Conservation (phyloP, 192 early-diverging fungal genomes). For the Podila horticola region DNA sequence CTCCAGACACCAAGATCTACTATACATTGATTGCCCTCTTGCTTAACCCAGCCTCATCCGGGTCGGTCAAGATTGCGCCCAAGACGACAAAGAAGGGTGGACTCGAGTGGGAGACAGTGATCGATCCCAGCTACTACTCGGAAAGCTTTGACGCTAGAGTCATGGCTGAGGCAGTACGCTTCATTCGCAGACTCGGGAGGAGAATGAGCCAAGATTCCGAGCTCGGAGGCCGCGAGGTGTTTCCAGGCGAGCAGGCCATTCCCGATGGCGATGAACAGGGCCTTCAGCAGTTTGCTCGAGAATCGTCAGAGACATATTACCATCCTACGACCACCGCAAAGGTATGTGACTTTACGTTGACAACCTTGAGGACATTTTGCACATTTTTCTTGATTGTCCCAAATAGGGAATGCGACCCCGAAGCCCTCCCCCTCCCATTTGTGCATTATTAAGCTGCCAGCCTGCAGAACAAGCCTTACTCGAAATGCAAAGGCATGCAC, state of each 20-base stretch:
- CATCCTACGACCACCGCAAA: slow-evolving; percentile 30
- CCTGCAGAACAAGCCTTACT: neutral
- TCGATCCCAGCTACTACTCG: slow-evolving; percentile 35
- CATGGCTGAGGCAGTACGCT: slow-evolving; percentile 30
- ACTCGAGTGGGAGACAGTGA: slow-evolving; percentile 15
- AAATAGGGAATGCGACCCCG: no score
- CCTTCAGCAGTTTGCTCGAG: slow-evolving; percentile 12
- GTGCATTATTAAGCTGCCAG: no score
- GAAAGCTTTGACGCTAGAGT: slow-evolving; percentile 28
- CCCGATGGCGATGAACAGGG: slow-evolving; percentile 22
- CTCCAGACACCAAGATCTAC: slow-evolving; percentile 22
- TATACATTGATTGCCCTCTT: slow-evolving; percentile 28
- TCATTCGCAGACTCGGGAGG: slow-evolving; percentile 17
- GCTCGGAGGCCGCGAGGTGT: slow-evolving; percentile 31
- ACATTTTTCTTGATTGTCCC: neutral
- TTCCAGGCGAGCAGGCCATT: slow-evolving; percentile 19
- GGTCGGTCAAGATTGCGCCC: slow-evolving; percentile 24
- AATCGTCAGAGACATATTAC: slow-evolving; percentile 22
- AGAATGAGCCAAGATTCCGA: slow-evolving; percentile 24
- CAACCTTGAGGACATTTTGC: neutral
- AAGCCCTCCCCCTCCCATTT: neutral
- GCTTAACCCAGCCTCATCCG: slow-evolving; percentile 28
- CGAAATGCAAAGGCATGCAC: no score
- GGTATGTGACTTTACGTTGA: neutral
- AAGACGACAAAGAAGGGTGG: neutral